A percentile compares a stretch with the other conserved stretches of the same genome.
phyloP scores from a whole-genome alignment of 78 protist species.

The Andalucia godoyi region DNA sequence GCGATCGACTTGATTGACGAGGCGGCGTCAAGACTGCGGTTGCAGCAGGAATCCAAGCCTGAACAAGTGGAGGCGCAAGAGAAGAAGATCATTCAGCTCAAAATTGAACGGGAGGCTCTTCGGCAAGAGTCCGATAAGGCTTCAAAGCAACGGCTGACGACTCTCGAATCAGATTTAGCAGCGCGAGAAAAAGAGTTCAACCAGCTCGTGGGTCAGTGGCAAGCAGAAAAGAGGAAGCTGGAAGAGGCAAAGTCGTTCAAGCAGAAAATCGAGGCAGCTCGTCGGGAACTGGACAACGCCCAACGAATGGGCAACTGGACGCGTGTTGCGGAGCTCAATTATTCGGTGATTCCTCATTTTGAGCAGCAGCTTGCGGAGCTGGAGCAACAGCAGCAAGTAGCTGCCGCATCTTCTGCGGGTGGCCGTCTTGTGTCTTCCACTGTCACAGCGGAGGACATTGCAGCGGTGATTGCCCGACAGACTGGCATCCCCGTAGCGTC shows the following conservation, averaged over 20 bases:
- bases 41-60: conserved; percentile 29
- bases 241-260: background rate
- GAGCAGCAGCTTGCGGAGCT: background rate
- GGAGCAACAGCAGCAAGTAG: background rate
- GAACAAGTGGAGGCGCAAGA: conserved; percentile 20
- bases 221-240: background rate
- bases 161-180: conserved; percentile 7
- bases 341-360: conserved; percentile 18
- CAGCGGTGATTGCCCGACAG: conserved; percentile 37
- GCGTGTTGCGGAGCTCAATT: conserved; percentile 15
- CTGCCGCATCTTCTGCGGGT: background rate
- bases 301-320: conserved; percentile 3
- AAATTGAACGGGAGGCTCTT: conserved; percentile 46
- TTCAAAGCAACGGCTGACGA: background rate
- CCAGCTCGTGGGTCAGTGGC: conserved; percentile 13
- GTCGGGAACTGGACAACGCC: conserved; percentile 26
- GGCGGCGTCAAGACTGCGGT: conserved; percentile 13
- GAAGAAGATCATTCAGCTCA: conserved; percentile 11
- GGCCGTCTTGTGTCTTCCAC: background rate
- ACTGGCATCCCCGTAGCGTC: conserved; percentile 56
- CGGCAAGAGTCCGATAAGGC: conserved; percentile 10
- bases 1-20: conserved; percentile 31
- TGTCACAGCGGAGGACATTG: conserved; percentile 25
- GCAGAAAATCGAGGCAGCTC: background rate
- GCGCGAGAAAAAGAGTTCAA: conserved; percentile 8